A percentile compares a stretch with the other conserved stretches of the same genome.
Evolutionary conservation across 2,329 filamentous ascomycete genomes (phyloP).

Genomic region (Pseudopithomyces maydicus): DNA sequence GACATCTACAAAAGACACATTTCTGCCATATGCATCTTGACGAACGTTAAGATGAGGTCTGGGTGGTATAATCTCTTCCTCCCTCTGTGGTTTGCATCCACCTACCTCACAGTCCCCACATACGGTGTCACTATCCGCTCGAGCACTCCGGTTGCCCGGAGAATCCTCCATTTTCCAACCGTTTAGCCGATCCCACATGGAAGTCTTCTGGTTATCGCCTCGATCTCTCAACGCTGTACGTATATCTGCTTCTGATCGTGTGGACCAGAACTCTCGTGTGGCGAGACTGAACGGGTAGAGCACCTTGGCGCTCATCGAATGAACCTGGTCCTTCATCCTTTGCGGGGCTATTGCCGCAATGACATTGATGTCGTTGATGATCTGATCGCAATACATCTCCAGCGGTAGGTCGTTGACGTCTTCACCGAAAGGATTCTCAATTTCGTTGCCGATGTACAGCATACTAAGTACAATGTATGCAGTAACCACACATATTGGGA

Average conservation of each 20-base stretch:
- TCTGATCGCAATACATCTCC: slow-evolving; percentile 75
- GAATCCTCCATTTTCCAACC: too few species aligned
- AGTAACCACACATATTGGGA: slow-evolving; percentile 53
- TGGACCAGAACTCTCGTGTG: slow-evolving; percentile 44
- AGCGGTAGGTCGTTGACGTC: slow-evolving; percentile 74
- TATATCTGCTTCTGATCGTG: slow-evolving; percentile 45
- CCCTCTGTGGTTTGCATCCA: too few species aligned
- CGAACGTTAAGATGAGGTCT: too few species aligned
- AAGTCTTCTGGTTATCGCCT: not conserved
- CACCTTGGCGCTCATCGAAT: slow-evolving; percentile 52
- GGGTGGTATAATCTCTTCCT: too few species aligned
- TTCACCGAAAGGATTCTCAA: slow-evolving; percentile 83
- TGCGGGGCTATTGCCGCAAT: slow-evolving; percentile 46
- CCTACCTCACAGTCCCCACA: too few species aligned
- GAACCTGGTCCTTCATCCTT: too few species aligned
- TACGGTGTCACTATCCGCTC: too few species aligned
- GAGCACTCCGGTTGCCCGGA: too few species aligned
- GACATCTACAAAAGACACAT: too few species aligned
- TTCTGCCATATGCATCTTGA: too few species aligned
- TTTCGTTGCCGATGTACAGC: slow-evolving; percentile 75
- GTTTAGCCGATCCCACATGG: not conserved
- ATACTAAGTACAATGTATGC: slow-evolving; percentile 85
- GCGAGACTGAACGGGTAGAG: slow-evolving; percentile 59
- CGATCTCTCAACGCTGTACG: slow-evolving; percentile 42
- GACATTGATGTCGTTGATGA: slow-evolving; percentile 75